Conservation (phyloP, 1,139 yeast species). For the Lodderomyces pseudojiufengensis region DNA sequence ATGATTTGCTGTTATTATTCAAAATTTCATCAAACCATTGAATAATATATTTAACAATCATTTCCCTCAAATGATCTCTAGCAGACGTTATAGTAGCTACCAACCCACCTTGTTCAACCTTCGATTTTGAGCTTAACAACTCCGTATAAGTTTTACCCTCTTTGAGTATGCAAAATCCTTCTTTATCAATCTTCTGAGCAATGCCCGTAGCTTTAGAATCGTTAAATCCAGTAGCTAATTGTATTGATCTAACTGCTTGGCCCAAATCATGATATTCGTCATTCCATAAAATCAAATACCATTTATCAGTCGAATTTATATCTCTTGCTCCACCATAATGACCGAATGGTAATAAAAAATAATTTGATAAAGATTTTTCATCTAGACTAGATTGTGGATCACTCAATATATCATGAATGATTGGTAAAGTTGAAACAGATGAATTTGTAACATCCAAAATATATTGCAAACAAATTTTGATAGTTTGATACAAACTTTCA, state of each 20-base stretch:
- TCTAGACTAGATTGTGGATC: slow-evolving; percentile 19
- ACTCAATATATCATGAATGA: slow-evolving; percentile 27
- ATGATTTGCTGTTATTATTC: slow-evolving; percentile 21
- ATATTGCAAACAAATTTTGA: slow-evolving; percentile 42
- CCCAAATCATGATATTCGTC: slow-evolving; percentile 66
- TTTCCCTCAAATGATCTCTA: slow-evolving; percentile 47
- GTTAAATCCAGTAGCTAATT: slow-evolving; percentile 29
- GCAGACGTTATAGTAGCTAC: slow-evolving; percentile 53
- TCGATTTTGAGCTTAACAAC: slow-evolving; percentile 23
- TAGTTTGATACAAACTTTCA: slow-evolving; percentile 25
- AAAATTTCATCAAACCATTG: slow-evolving; percentile 49
- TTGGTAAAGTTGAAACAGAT: slow-evolving; percentile 34
- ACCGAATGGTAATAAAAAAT: slow-evolving; percentile 26
- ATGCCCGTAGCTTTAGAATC: slow-evolving; percentile 26
- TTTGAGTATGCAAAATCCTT: slow-evolving; percentile 29
- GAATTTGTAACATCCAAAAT: slow-evolving; percentile 44
- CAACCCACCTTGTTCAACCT: slow-evolving; percentile 47
- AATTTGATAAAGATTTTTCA: slow-evolving; percentile 25
- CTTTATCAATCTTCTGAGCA: slow-evolving; percentile 32
- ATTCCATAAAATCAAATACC: slow-evolving; percentile 61
- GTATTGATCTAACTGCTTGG: slow-evolving; percentile 41
- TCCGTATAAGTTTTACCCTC: slow-evolving; percentile 17
- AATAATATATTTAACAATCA: slow-evolving; percentile 38
- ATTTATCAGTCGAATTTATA: slow-evolving; percentile 24
- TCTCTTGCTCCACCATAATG: slow-evolving; percentile 31